Percentiles rank a stretch among this genome's conserved stretches.
Conservation (phyloP, 2,329 filamentous ascomycete species). For the Diaporthe sp. region DNA sequence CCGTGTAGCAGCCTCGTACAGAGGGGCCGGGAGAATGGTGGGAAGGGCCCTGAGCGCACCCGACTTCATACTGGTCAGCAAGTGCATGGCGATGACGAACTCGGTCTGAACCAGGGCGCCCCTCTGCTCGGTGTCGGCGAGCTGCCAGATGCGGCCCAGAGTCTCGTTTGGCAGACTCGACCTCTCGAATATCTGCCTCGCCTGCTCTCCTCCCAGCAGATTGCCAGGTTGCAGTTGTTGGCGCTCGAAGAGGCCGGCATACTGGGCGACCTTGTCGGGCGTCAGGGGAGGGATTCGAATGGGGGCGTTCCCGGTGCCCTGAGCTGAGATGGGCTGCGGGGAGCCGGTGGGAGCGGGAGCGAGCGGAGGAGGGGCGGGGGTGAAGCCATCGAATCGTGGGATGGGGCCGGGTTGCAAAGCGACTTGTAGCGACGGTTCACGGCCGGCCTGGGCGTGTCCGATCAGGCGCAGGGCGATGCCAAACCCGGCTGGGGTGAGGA, state of each 20-base stretch:
- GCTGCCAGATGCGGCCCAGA: constrained; percentile 94
- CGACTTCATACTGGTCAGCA: constrained; percentile 91
- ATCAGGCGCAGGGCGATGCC: constrained; percentile 93
- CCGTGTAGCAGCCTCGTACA: constrained; percentile 91
- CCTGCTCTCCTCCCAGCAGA: constrained; percentile 83
- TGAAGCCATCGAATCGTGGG: constrained; percentile 89
- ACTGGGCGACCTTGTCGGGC: constrained; percentile 90
- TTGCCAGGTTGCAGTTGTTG: constrained; percentile 79
- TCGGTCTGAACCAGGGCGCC: constrained; percentile 88
- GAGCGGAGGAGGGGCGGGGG: constrained; percentile 57
- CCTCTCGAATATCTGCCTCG: constrained; percentile 95
- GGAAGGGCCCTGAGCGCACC: constrained; percentile 84
- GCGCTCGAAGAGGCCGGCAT: constrained; percentile 89
- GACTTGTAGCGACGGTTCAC: constrained; percentile 82
- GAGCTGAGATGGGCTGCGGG: constrained; percentile 55
- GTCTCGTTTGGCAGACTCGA: constrained; percentile 90
- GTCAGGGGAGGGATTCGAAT: constrained; percentile 90
- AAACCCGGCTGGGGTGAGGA: constrained; percentile 93
- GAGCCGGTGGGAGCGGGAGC: constrained; percentile 51
- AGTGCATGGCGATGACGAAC: constrained; percentile 98
- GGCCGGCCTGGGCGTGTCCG: constrained; percentile 91
- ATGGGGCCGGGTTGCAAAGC: constrained; percentile 89
- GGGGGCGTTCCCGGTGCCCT: constrained; percentile 71
- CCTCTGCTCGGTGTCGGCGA: constrained; percentile 93
- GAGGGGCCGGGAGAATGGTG: constrained; percentile 80